Evolutionary conservation across 768 basidiomycete species (phyloP).

Genomic region (Mycena crocata): DNA sequence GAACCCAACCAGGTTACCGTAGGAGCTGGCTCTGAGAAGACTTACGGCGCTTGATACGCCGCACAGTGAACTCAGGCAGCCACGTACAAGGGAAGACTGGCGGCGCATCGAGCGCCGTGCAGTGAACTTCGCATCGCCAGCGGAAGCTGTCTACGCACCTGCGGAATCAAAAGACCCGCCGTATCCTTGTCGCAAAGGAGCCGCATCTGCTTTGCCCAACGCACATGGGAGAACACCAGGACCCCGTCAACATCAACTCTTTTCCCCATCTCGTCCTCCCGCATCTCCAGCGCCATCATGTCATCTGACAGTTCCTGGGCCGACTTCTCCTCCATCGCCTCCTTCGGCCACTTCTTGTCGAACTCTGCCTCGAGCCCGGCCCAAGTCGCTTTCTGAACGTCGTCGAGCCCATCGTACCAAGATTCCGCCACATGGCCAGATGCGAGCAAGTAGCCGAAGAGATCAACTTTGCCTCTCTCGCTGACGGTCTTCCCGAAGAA

Average conservation of each 20-base stretch:
- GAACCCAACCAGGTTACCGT: no score
- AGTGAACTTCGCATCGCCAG: background rate
- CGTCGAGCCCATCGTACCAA: background rate
- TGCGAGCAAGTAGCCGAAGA: background rate
- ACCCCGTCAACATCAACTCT: background rate
- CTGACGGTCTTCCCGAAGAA: background rate
- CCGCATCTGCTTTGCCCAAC: constrained; percentile 6
- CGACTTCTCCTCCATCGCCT: background rate
- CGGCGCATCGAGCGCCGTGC: no score
- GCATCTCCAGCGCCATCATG: background rate
- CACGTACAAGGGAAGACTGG: no score
- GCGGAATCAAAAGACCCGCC: background rate
- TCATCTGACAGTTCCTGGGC: background rate
- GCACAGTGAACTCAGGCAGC: no score
- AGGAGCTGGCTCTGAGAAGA: no score
- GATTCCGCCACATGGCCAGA: background rate
- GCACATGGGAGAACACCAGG: background rate
- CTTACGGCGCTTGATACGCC: no score
- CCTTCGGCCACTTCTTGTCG: constrained; percentile 6
- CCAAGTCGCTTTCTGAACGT: background rate
- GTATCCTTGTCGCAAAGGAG: background rate
- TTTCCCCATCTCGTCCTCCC: background rate
- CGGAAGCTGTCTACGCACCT: constrained; percentile 5
- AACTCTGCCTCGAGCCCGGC: constrained; percentile 1
- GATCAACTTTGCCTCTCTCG: background rate